phyloP scores from a whole-genome alignment of 306 rosid genomes.

The Castanospermum australe region DNA sequence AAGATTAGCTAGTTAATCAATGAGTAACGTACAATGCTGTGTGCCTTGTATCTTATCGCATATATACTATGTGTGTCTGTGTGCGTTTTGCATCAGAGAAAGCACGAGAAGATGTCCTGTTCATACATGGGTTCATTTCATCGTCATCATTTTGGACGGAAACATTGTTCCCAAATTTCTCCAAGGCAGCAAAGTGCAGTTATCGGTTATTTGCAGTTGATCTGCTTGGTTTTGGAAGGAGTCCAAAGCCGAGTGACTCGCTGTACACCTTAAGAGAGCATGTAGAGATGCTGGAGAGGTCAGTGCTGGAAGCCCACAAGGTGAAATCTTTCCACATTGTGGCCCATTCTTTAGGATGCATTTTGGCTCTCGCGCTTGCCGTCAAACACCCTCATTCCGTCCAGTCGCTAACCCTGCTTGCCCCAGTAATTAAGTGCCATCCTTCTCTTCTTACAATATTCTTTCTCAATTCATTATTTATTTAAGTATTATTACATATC shows the following conservation, averaged over 20 bases:
- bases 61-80: too few relatives aligned
- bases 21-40: too few relatives aligned
- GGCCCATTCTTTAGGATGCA: slow-evolving; percentile 94
- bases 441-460: neutral
- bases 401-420: slow-evolving; percentile 86
- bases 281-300: slow-evolving; percentile 76
- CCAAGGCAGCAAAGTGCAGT: slow-evolving; percentile 40
- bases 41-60: too few relatives aligned
- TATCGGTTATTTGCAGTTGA: slow-evolving; percentile 85
- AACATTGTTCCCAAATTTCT: slow-evolving; percentile 81
- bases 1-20: too few relatives aligned
- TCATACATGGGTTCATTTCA: slow-evolving; percentile 94
- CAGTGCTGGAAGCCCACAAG: slow-evolving; percentile 69
- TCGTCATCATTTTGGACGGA: slow-evolving; percentile 93
- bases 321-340: slow-evolving; percentile 88
- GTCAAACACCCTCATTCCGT: slow-evolving; percentile 69
- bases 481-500: too few relatives aligned
- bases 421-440: slow-evolving; percentile 56
- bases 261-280: slow-evolving; percentile 85
- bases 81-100: slow-evolving; percentile 21
- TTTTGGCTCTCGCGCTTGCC: slow-evolving; percentile 85
- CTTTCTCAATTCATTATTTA: neutral
- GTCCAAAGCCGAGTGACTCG: slow-evolving; percentile 87
- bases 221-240: slow-evolving; percentile 88
- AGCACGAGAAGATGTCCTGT: slow-evolving; percentile 64